These are phyloP conservation scores for Smittium mucronatum DNA, from an alignment of 371 early-diverging fungal species.

Conservation along the genomic window DNA sequence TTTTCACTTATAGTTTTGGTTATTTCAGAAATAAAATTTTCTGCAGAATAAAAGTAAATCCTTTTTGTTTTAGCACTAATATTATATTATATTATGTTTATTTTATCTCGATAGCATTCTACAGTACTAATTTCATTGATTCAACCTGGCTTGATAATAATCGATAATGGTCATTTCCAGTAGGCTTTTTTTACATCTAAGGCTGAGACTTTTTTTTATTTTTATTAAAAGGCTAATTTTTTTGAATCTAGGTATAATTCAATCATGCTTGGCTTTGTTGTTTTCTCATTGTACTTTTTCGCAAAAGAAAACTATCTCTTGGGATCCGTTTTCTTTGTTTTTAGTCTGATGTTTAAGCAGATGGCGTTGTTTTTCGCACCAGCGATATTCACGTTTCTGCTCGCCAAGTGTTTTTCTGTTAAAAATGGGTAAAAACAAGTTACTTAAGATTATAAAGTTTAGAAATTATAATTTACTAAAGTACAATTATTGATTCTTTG, in stretches of 20 bases:
- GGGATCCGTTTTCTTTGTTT: slow-evolving; percentile 65
- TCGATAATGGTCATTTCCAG: slow-evolving; percentile 96
- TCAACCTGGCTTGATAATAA: slow-evolving; percentile 73
- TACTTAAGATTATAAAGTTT: neutral
- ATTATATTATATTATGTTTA: too few relatives aligned
- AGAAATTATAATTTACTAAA: neutral
- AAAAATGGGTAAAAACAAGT: slow-evolving; percentile 4
- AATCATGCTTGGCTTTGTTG: slow-evolving; percentile 80
- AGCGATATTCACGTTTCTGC: slow-evolving; percentile 73
- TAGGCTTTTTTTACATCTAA: neutral
- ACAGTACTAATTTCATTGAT: slow-evolving; percentile 43
- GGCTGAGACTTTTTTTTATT: neutral
- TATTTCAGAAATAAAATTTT: too few relatives aligned
- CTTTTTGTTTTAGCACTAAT: too few relatives aligned
- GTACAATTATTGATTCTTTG: too few relatives aligned
- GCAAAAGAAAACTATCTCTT: slow-evolving; percentile 41
- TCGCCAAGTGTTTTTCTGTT: slow-evolving; percentile 51
- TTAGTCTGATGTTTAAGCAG: slow-evolving; percentile 80
- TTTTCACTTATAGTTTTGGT: neutral
- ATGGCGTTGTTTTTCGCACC: slow-evolving; percentile 91
- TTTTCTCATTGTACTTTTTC: slow-evolving; percentile 61
- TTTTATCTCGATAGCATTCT: slow-evolving; percentile 37
- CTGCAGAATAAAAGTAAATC: too few relatives aligned
- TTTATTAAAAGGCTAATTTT: neutral
- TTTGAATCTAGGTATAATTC: slow-evolving; percentile 49